Conservation (phyloP, 768 basidiomycete species). For the Cystofilobasidium capitatum region DNA sequence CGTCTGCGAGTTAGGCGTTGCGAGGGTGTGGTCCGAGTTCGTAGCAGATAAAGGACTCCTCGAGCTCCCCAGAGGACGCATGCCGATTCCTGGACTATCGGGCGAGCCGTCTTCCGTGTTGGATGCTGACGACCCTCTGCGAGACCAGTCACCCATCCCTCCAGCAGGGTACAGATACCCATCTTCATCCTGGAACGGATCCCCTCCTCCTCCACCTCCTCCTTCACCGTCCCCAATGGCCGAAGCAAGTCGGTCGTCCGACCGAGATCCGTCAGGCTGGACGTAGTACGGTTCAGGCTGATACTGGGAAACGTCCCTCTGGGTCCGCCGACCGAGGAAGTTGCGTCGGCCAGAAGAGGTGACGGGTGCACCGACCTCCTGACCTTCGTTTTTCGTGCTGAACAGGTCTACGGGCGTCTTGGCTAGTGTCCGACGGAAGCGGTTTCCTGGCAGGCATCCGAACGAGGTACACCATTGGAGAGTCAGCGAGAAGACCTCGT, state of each 20-base stretch:
- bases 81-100: background rate
- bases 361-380: constrained; percentile 22
- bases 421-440: constrained; percentile 22
- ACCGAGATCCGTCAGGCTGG: background rate
- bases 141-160: background rate
- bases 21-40: background rate
- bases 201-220: background rate
- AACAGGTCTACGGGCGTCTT: constrained; percentile 19
- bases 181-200: constrained; percentile 22
- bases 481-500: background rate
- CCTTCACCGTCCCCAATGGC: background rate
- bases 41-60: background rate
- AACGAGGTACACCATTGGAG: background rate
- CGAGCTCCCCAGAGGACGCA: background rate
- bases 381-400: constrained; percentile 20
- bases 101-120: background rate
- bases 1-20: background rate
- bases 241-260: background rate
- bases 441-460: background rate
- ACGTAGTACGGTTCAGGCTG: constrained; percentile 20
- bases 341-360: constrained; percentile 8
- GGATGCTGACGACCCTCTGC: constrained; percentile 2
- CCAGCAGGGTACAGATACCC: constrained; percentile 10
- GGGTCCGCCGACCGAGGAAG: constrained; percentile 14
- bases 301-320: constrained; percentile 14